Base-by-base conservation (phyloP, 2,329 filamentous ascomycete genomes). In the Fusarium nanum region DNA sequence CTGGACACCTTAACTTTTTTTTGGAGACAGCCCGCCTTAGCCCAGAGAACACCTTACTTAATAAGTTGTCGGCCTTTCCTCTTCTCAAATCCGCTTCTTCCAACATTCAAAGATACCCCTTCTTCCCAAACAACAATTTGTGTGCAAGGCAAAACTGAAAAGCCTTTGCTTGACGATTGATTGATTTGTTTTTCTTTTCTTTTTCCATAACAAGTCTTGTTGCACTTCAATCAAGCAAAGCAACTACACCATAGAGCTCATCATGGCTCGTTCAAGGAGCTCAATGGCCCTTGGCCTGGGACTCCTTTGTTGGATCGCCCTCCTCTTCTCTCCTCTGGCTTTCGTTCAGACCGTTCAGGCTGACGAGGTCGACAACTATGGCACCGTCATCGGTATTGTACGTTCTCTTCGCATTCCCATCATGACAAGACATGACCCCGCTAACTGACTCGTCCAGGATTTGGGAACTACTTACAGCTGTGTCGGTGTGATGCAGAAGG, bases 401-500 rank as follows among this genome's bases (percentile, higher is more conserved):
- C 80, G 86, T 86, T 47, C 53, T 32, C 60, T n/a, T 34, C 20
- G 13, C 34, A 22, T 27, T 18, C 27, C 10, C 41, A 30, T 53
- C 37, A 42, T 42, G 8, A 48, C 37, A 42, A 40, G 8, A 48
- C 50, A 34, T 22, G 12, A 53, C 63, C 40, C 57, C 46, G 61
- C 73, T 72, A 70, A 75, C 73, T 73, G 65, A 75, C 60, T 55
- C 34, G 27, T 44, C 30, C 68, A 88, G 86, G 86, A 97, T 91
- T 83, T 97, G 80, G 94, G 94, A 84, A 97, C 94, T 55, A 97
- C 94, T 73, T 90, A 90, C 84, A 91, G 89, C 78, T 97, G 94
- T 84, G 93, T 97, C 77, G 94, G 93, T 91, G 93, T 97, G 81
- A 97, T 97, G 93, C 92, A 94, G 81, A 92, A 93, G 81, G 94